Conservation (phyloP, 1,139 yeast genomes). For the Blastobotrys illinoisensis region DNA sequence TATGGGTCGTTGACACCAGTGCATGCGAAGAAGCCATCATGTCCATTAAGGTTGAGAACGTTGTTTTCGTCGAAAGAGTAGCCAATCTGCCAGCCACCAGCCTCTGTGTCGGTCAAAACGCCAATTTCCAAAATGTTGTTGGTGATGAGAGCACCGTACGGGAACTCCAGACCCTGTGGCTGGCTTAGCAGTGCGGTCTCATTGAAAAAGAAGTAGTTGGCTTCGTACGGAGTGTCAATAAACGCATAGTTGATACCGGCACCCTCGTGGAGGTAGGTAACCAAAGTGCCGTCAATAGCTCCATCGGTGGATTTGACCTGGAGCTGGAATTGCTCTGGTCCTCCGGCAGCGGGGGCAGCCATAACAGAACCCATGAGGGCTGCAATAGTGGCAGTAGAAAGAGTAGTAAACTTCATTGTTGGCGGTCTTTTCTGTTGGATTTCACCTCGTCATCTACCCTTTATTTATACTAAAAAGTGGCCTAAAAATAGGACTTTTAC, state of each 20-base stretch:
- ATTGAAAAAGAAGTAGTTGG: neutral
- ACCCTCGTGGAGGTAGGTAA: slow-evolving; percentile 43
- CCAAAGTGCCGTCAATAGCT: slow-evolving; percentile 27
- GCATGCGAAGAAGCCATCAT: too few relatives aligned
- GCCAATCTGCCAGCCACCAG: slow-evolving; percentile 1
- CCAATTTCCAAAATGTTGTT: slow-evolving; percentile 3
- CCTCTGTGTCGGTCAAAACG: slow-evolving; percentile 2
- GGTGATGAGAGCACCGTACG: slow-evolving; percentile 1
- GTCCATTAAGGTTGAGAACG: too few relatives aligned
- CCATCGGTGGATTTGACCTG: neutral
- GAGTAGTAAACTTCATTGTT: neutral
- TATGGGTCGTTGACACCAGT: too few relatives aligned
- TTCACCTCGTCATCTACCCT: neutral
- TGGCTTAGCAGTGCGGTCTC: neutral
- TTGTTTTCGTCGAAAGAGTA: slow-evolving; percentile 1
- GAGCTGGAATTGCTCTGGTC: neutral
- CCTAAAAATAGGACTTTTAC: too few relatives aligned
- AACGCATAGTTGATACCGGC: slow-evolving; percentile 46
- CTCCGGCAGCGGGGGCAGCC: neutral
- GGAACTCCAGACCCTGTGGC: neutral
- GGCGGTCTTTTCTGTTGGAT: neutral
- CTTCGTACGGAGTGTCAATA: slow-evolving; percentile 24
- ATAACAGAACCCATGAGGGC: neutral
- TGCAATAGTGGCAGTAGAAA: neutral
- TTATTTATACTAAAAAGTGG: too few relatives aligned